Evolutionary conservation across 2,329 filamentous ascomycete genomes (phyloP).

Genomic region (Pseudophaeomoniella oleicola): DNA sequence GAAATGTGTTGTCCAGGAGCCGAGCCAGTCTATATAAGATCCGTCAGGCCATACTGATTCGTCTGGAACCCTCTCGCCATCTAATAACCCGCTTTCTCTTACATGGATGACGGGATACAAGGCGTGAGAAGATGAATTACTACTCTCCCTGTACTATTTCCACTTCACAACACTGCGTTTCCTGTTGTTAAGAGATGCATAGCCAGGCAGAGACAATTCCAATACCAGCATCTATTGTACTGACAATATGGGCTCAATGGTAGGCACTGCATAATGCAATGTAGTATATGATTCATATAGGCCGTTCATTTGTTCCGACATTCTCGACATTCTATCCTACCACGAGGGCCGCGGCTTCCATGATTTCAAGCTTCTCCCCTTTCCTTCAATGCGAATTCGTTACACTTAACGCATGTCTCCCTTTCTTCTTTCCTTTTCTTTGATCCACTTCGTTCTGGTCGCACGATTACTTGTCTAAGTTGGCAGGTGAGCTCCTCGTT

Average conservation of each 20-base stretch:
- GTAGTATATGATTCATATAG: no score
- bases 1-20: conserved; percentile 10
- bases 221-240: no score
- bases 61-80: conserved; percentile 43
- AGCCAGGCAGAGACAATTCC: conserved; percentile 26
- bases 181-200: conserved; percentile 20
- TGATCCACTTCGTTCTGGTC: no score
- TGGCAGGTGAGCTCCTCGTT: conserved; percentile 1
- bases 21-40: conserved; percentile 1
- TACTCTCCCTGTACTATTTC: conserved; percentile 10
- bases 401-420: no score
- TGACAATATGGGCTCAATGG: no score
- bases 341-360: no score
- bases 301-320: no score
- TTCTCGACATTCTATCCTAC: no score
- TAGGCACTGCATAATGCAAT: no score
- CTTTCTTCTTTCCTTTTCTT: no score
- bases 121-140: conserved; percentile 47
- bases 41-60: conserved; percentile 2
- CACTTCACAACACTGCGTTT: conserved; percentile 18
- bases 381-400: no score
- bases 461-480: conserved; percentile 3
- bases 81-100: conserved; percentile 49
- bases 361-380: no score
- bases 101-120: conserved; percentile 54